Evolutionary conservation across 306 rosid species (phyloP).

Genomic region (Arachis stenosperma): DNA sequence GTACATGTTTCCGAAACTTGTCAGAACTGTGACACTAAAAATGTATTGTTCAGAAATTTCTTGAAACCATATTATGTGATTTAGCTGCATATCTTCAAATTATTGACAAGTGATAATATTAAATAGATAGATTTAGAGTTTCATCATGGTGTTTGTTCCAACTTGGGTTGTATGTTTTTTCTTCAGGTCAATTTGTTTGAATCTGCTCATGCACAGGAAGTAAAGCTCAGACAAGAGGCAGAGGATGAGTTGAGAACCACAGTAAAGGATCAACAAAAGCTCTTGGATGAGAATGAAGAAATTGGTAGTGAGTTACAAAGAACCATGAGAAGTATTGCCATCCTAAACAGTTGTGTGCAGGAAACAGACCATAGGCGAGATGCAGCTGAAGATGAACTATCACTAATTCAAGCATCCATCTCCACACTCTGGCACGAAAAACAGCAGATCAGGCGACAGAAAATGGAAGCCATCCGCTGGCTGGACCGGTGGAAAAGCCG

Average conservation of each 20-base stretch:
- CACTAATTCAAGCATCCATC: conserved; percentile 66
- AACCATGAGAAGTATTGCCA: conserved; percentile 66
- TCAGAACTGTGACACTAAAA: background rate
- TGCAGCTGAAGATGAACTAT: conserved; percentile 62
- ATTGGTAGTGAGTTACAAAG: conserved; percentile 50
- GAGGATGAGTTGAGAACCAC: conserved; percentile 52
- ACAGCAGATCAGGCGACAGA: conserved; percentile 66
- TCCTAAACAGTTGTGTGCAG: conserved; percentile 58
- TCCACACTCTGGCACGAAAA: conserved; percentile 65
- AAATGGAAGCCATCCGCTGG: conserved; percentile 70
- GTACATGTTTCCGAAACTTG: background rate
- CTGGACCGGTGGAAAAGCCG: conserved; percentile 71
- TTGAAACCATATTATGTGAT: background rate
- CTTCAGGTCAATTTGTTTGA: conserved; percentile 56
- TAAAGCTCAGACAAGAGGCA: conserved; percentile 55
- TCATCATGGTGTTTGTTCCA: conserved; percentile 13
- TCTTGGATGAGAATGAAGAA: conserved; percentile 60
- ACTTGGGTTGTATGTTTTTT: background rate
- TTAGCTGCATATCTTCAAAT: conserved; percentile 3
- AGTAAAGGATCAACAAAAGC: conserved; percentile 57
- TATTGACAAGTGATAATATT: conserved; percentile 18
- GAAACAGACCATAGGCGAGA: conserved; percentile 63
- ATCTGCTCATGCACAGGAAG: conserved; percentile 53
- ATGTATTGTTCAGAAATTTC: conserved; percentile 9
- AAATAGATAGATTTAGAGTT: background rate